Evolutionary conservation across 352 stramenopile species (phyloP).

Genomic region (Phytophthora hibernalis): DNA sequence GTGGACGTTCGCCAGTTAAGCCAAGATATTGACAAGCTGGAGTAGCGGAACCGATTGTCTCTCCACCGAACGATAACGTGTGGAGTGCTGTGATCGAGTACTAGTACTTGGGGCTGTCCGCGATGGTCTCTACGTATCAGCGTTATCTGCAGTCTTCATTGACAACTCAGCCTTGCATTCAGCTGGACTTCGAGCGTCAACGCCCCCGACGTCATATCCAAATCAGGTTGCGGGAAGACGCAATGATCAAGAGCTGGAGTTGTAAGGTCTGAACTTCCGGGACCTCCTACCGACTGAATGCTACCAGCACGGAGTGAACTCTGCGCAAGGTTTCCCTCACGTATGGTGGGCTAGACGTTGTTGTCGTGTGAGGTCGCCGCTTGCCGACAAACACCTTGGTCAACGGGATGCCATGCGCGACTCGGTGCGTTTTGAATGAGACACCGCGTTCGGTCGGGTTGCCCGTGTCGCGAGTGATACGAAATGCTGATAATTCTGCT

Average conservation of each 20-base stretch:
- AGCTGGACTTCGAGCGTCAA: neutral
- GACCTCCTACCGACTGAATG: neutral
- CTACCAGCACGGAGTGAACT: constrained; percentile 5
- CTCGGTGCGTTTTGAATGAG: constrained; percentile 1
- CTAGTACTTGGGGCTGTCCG: neutral
- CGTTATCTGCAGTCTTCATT: neutral
- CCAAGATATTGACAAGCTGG: neutral
- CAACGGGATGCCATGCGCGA: constrained; percentile 6
- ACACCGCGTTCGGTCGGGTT: neutral
- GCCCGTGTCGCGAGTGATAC: neutral
- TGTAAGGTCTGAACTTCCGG: neutral
- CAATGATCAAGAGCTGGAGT: constrained; percentile 4
- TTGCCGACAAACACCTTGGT: neutral
- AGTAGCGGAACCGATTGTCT: neutral
- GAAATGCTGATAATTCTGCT: constrained; percentile 2
- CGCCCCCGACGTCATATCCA: constrained; percentile 6
- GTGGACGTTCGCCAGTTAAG: neutral
- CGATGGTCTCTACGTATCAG: neutral
- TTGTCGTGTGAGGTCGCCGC: neutral
- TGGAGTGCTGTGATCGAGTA: neutral
- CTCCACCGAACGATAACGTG: neutral
- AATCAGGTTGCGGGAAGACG: neutral
- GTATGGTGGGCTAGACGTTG: neutral
- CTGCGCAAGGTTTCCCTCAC: constrained; percentile 9
- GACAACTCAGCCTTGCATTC: neutral